These are phyloP conservation scores for Neurospora sp. DNA, from an alignment of 495 filamentous ascomycete genomes.

Conservation along the genomic window DNA sequence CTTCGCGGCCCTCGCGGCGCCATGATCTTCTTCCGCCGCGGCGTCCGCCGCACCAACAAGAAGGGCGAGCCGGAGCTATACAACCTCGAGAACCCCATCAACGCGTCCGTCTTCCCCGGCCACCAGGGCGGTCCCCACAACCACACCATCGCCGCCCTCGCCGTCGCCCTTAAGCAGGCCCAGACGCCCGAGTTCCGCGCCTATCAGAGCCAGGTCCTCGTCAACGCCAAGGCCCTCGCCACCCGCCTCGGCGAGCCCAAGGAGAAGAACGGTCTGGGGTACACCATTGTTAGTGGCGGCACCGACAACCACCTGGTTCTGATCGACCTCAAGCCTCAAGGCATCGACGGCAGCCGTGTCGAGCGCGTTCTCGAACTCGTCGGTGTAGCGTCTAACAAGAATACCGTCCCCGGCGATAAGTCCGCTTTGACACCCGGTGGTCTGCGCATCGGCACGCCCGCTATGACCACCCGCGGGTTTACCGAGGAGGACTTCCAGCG, in stretches of 20 bases:
- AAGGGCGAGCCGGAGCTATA: slow-evolving; percentile 76
- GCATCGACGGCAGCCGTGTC: slow-evolving; percentile 84
- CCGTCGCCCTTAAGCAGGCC: slow-evolving; percentile 89
- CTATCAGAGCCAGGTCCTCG: slow-evolving; percentile 81
- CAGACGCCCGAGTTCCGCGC: slow-evolving; percentile 77
- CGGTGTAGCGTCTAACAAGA: slow-evolving; percentile 96
- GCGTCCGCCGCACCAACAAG: slow-evolving; percentile 79
- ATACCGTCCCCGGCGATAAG: slow-evolving; percentile 92
- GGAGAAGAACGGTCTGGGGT: slow-evolving; percentile 69
- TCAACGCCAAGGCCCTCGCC: slow-evolving; percentile 80
- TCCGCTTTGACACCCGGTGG: slow-evolving; percentile 88
- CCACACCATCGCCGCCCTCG: slow-evolving; percentile 92
- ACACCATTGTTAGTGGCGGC: slow-evolving; percentile 82
- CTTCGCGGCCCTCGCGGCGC: slow-evolving; percentile 89
- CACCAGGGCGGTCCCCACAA: slow-evolving; percentile 98
- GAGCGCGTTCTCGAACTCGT: slow-evolving; percentile 91
- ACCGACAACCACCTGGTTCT: slow-evolving; percentile 97
- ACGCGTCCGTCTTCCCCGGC: slow-evolving; percentile 95
- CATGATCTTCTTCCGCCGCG: slow-evolving; percentile 96
- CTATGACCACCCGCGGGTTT: slow-evolving; percentile 96
- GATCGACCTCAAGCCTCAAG: slow-evolving; percentile 85
- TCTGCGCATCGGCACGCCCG: slow-evolving; percentile 84
- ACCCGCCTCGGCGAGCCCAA: slow-evolving; percentile 60
- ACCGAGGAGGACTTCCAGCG: slow-evolving; percentile 75
- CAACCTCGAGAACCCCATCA: slow-evolving; percentile 89